phyloP scores from a whole-genome alignment of 257 asterid species.

The Solanum infundibuliforme region DNA sequence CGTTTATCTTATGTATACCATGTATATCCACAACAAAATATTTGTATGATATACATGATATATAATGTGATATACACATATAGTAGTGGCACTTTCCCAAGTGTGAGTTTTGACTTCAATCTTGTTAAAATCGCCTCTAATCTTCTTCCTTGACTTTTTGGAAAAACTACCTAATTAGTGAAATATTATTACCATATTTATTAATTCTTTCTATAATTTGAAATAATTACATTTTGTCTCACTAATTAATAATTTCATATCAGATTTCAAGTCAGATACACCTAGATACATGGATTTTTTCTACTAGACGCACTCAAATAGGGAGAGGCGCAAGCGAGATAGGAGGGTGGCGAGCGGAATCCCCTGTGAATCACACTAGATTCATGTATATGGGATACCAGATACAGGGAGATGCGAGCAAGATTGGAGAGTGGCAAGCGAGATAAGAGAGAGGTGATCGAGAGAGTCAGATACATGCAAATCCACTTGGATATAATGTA shows the following conservation, averaged over 20 bases:
- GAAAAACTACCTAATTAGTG: too few relatives aligned
- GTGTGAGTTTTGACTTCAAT: background rate
- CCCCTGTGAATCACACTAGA: too few relatives aligned
- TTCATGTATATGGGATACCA: too few relatives aligned
- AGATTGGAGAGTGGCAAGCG: background rate
- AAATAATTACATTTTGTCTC: background rate
- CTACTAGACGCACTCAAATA: background rate
- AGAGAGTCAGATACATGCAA: background rate
- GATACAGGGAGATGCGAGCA: too few relatives aligned
- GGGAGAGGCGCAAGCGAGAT: background rate
- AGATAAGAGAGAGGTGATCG: too few relatives aligned
- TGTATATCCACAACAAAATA: too few relatives aligned
- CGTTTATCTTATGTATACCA: too few relatives aligned
- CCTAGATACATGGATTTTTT: too few relatives aligned
- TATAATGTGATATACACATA: background rate
- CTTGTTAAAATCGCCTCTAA: background rate
- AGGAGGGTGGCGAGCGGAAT: too few relatives aligned
- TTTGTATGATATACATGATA: background rate
- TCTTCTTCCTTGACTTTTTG: background rate
- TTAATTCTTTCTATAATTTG: too few relatives aligned
- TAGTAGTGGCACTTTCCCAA: background rate
- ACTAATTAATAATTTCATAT: background rate
- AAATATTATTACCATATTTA: too few relatives aligned
- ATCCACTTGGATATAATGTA: background rate
- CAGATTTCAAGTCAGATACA: too few relatives aligned